phyloP scores from a whole-genome alignment of 148 eudicot species.

The Pouteria glomerata region DNA sequence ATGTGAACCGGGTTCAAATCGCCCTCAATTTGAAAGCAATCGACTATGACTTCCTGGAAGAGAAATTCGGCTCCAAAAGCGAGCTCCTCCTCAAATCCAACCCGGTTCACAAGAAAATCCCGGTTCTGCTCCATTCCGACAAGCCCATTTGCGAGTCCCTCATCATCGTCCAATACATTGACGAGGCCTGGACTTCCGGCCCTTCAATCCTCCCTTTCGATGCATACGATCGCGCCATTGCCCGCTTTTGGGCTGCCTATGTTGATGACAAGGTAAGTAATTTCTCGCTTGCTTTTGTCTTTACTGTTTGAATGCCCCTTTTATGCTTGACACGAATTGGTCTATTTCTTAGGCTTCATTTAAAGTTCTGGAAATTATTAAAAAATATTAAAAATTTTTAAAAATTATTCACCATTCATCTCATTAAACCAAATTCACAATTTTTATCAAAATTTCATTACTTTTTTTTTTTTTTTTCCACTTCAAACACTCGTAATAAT shows the following conservation, averaged over 20 bases:
- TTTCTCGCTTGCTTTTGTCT: not conserved
- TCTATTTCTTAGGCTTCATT: too few species aligned
- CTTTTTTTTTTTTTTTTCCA: too few species aligned
- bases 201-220: conserved; percentile 51
- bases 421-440: too few species aligned
- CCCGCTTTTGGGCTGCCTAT: conserved; percentile 60
- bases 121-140: conserved; percentile 49
- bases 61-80: conserved; percentile 32
- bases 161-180: conserved; percentile 56
- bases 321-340: too few species aligned
- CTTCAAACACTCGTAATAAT: too few species aligned
- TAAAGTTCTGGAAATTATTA: too few species aligned
- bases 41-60: conserved; percentile 28
- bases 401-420: too few species aligned
- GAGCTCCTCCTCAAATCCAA: conserved; percentile 54
- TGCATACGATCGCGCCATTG: conserved; percentile 55
- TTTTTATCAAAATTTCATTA: too few species aligned
- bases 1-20: conserved; percentile 17
- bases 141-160: conserved; percentile 56
- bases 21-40: conserved; percentile 39
- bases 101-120: conserved; percentile 65
- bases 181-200: conserved; percentile 44
- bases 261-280: conserved; percentile 43
- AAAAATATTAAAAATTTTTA: too few species aligned
- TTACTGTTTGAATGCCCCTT: not conserved